A percentile compares a stretch with the other conserved stretches of the same genome.
These are phyloP conservation scores for Hansenula sp. DNA, from an alignment of 1,139 yeast species.

Conservation along the genomic window DNA sequence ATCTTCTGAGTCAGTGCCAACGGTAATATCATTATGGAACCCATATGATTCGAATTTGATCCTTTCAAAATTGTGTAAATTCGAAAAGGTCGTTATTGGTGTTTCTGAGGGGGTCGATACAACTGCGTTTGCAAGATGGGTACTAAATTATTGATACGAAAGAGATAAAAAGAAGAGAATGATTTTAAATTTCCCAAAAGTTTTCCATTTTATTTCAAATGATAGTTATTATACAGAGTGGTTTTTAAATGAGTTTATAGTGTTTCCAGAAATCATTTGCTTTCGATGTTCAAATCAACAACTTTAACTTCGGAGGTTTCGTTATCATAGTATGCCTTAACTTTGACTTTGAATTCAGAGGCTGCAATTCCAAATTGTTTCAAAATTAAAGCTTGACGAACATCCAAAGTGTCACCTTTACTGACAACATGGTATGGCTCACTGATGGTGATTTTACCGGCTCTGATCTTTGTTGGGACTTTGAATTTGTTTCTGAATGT, in stretches of 20 bases:
- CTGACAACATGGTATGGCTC: slow-evolving; percentile 79
- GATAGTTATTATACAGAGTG: slow-evolving; percentile 6
- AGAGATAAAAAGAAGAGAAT: neutral
- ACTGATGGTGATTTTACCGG: slow-evolving; percentile 78
- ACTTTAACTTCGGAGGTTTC: slow-evolving; percentile 34
- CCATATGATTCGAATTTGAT: neutral
- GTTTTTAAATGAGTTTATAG: neutral
- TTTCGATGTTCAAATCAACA: slow-evolving; percentile 30
- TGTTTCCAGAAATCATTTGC: slow-evolving; percentile 8
- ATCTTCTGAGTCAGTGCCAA: neutral
- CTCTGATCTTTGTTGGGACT: slow-evolving; percentile 85
- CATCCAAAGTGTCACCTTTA: slow-evolving; percentile 78
- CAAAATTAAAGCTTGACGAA: slow-evolving; percentile 85
- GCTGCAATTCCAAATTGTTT: slow-evolving; percentile 96
- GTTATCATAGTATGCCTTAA: slow-evolving; percentile 72
- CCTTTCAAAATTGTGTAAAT: neutral
- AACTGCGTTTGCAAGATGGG: neutral
- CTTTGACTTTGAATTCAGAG: slow-evolving; percentile 79
- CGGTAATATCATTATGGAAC: neutral
- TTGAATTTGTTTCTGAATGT: slow-evolving; percentile 84
- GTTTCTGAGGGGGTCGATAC: neutral
- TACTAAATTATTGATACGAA: neutral
- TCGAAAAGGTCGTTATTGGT: neutral
- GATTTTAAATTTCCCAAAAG: neutral
- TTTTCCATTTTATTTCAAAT: too few species aligned